These are phyloP conservation scores for Silene uniflora DNA, from an alignment of 148 eudicot species.

Conservation along the genomic window DNA sequence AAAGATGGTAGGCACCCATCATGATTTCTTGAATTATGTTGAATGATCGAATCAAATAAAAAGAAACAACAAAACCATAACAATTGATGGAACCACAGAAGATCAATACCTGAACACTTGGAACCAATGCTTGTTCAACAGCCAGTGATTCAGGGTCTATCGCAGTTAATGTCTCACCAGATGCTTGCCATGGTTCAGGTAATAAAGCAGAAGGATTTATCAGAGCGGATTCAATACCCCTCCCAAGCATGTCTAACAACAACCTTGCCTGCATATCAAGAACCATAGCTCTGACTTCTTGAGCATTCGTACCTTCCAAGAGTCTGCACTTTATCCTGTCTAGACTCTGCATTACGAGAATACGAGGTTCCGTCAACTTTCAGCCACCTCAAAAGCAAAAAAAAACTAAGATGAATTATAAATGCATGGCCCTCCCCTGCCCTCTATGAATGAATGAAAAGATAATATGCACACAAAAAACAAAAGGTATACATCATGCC, in stretches of 20 bases:
- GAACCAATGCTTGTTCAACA: constrained; percentile 75
- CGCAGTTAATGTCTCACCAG: constrained; percentile 60
- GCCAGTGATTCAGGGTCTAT: constrained; percentile 93
- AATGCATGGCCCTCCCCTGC: no score
- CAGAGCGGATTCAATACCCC: constrained; percentile 93
- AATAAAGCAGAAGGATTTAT: constrained; percentile 83
- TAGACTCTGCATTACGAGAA: constrained; percentile 57
- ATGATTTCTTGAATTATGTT: no score
- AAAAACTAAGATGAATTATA: constrained; percentile 1
- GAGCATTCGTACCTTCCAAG: constrained; percentile 93
- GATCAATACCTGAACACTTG: constrained; percentile 71
- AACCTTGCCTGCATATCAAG: constrained; percentile 98
- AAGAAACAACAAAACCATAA: background rate
- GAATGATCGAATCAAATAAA: no score
- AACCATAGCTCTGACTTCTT: constrained; percentile 99
- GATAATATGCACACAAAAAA: background rate
- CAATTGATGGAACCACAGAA: background rate
- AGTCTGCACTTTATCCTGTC: constrained; percentile 97
- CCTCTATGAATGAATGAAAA: background rate
- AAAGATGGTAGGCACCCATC: no score
- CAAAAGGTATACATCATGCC: background rate
- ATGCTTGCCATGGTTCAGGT: constrained; percentile 89
- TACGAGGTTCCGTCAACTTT: constrained; percentile 9
- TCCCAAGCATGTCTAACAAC: constrained; percentile 95
- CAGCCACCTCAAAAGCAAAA: background rate